These are phyloP conservation scores for Claviceps pazoutovae DNA, from an alignment of 2,329 filamentous ascomycete genomes.

Conservation along the genomic window DNA sequence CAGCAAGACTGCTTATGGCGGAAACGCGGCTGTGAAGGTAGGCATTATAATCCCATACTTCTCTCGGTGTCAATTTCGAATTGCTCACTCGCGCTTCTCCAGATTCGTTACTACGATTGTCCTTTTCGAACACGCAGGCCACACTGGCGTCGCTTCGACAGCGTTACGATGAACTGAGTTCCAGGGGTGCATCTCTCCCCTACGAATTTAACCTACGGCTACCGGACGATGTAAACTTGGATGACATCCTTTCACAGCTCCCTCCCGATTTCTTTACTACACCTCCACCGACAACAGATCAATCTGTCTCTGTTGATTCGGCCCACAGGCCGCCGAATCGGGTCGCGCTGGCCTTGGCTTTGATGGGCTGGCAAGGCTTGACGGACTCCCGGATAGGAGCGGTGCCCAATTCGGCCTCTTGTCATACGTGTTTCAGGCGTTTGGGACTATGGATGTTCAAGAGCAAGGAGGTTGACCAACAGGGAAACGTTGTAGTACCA, in stretches of 20 bases:
- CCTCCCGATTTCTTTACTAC: constrained; percentile 40
- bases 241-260: constrained; percentile 34
- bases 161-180: constrained; percentile 51
- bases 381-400: constrained; percentile 39
- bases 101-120: constrained; percentile 47
- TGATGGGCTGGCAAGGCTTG: constrained; percentile 65
- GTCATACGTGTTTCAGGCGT: constrained; percentile 73
- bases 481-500: constrained; percentile 38
- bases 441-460: constrained; percentile 92
- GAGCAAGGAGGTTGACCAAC: constrained; percentile 50
- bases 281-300: constrained; percentile 19
- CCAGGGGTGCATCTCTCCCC: constrained; percentile 40
- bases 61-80: neutral
- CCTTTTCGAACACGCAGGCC: constrained; percentile 45
- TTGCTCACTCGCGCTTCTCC: neutral
- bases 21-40: constrained; percentile 75
- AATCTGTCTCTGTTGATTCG: constrained; percentile 14
- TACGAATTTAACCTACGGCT: constrained; percentile 49
- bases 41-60: constrained; percentile 7
- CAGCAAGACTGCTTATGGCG: constrained; percentile 75
- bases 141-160: constrained; percentile 44
- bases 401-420: constrained; percentile 61
- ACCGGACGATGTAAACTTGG: constrained; percentile 36
- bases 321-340: constrained; percentile 31
- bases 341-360: constrained; percentile 52